Conservation (phyloP, 805 yeast genomes). For the Pichia thaimueangensis region DNA sequence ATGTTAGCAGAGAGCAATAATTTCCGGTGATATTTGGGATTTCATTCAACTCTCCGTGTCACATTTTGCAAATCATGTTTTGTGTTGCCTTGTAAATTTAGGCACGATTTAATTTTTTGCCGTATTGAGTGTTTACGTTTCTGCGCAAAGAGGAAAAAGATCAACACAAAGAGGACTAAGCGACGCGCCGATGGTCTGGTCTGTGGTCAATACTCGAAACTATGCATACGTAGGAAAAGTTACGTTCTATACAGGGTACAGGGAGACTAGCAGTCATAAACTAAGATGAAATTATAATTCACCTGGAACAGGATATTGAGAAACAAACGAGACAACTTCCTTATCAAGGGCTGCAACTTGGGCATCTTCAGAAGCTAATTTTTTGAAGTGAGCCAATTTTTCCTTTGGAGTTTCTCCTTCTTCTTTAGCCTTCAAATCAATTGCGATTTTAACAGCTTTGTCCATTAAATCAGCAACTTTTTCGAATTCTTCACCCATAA, state of each 20-base stretch:
- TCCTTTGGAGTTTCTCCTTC: slow-evolving; percentile 52
- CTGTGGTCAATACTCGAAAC: too few species aligned
- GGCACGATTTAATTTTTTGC: too few species aligned
- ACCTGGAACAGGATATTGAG: slow-evolving; percentile 83
- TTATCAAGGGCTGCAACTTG: slow-evolving; percentile 55
- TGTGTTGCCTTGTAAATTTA: too few species aligned
- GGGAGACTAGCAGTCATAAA: too few species aligned
- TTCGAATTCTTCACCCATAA: slow-evolving; percentile 69
- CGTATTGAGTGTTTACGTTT: too few species aligned
- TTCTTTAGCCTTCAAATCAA: slow-evolving; percentile 52
- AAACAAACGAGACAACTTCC: slow-evolving; percentile 69
- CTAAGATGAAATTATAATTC: slow-evolving; percentile 46
- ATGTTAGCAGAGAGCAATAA: too few species aligned
- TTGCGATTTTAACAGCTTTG: slow-evolving; percentile 66
- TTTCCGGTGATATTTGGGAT: too few species aligned
- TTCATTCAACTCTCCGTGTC: not conserved
- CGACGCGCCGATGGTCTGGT: too few species aligned
- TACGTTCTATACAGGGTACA: not conserved
- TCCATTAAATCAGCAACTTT: slow-evolving; percentile 77
- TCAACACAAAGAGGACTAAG: too few species aligned
- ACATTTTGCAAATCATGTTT: too few species aligned
- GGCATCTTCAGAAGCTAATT: slow-evolving; percentile 55
- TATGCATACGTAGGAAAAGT: not conserved
- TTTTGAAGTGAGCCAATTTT: slow-evolving; percentile 63
- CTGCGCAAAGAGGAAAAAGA: not conserved